Evolutionary conservation across 2,329 filamentous ascomycete genomes (phyloP), one percentile per base, ranked within the genome.

Genomic region (Graphilbum fragrans): DNA sequence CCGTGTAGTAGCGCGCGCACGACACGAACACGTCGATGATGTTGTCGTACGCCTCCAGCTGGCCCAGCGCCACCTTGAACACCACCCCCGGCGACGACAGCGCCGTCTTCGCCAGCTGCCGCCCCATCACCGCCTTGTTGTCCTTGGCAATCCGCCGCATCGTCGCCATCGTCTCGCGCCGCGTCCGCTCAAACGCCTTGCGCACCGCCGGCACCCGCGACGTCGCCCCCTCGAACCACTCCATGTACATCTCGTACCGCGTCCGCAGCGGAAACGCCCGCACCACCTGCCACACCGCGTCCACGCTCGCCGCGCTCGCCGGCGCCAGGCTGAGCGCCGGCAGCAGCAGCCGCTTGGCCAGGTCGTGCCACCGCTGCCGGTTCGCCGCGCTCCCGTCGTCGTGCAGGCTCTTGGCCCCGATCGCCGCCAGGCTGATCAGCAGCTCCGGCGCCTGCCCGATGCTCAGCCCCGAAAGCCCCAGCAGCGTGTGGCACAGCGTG

Each of bases 1-100:
- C 80, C 2, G 90, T 94, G 52, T 96, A 95, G 57, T 95, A 95
- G 52, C 86, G 82, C 32, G 86, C 87, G 54, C 88, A 95, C 56
- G 95, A 87, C 14, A 96, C 88, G 46, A 98, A 86, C 5, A 86
- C 86, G 47, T 94, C 86, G 43, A 94, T 94, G 46, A 98, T 72
- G 55, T 96, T 98, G 56, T 83, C 84, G 58, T 98, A 98, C 0
- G 83, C 81, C 59, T 98, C 88, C 45, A 95, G 86, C 58, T 95
- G 88, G 47, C 80, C 80, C 44, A 98, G 77, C 7, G 88, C 86
- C 43, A 90, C 83, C 53, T 80, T 80, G 64, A 95, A 94, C 20
- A 96, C 88, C 43, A 94, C 74, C 21, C 90, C 90, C 2, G 92
- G 93, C 35, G 86, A 92, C 1, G 86, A 80, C 53, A 86, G 84